phyloP scores from a whole-genome alignment of 2,329 filamentous ascomycete species.

The Alternaria triticimaculans region DNA sequence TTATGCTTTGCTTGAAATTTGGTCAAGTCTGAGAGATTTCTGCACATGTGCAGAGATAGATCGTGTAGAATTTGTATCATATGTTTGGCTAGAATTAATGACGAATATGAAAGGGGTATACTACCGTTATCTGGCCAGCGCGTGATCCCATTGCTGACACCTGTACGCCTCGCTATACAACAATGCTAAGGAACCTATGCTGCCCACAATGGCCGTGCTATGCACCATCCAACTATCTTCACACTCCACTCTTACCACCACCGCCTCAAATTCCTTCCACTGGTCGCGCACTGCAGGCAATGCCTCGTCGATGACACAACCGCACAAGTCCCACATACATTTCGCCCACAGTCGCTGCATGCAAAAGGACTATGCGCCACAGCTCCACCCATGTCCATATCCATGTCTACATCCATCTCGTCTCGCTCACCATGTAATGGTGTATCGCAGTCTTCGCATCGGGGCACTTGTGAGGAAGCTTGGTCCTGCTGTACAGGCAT shows the following conservation, averaged over 20 bases:
- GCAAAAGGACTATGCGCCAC: slow-evolving; percentile 38
- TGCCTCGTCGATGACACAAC: slow-evolving; percentile 46
- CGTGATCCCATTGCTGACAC: neutral
- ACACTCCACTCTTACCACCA: slow-evolving; percentile 17
- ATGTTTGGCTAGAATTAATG: neutral
- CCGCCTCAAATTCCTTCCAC: slow-evolving; percentile 15
- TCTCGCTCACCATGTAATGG: slow-evolving; percentile 36
- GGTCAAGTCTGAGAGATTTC: neutral
- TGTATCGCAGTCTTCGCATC: slow-evolving; percentile 56
- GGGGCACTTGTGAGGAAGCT: slow-evolving; percentile 17
- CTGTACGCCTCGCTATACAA: slow-evolving; percentile 17
- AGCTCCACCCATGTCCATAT: slow-evolving; percentile 39
- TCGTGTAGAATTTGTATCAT: neutral
- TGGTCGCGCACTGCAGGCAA: slow-evolving; percentile 52
- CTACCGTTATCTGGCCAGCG: neutral
- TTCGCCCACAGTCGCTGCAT: slow-evolving; percentile 49
- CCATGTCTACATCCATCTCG: slow-evolving; percentile 50
- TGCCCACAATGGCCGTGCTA: neutral
- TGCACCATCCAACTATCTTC: neutral
- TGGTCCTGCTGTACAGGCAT: slow-evolving; percentile 18
- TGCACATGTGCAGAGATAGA: neutral
- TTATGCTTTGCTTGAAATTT: neutral
- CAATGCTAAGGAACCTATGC: slow-evolving; percentile 4
- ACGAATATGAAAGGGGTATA: neutral
- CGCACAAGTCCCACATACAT: slow-evolving; percentile 53